phyloP scores from a whole-genome alignment of 306 rosid genomes.

The cucumber (Cucumis sativus) region DNA sequence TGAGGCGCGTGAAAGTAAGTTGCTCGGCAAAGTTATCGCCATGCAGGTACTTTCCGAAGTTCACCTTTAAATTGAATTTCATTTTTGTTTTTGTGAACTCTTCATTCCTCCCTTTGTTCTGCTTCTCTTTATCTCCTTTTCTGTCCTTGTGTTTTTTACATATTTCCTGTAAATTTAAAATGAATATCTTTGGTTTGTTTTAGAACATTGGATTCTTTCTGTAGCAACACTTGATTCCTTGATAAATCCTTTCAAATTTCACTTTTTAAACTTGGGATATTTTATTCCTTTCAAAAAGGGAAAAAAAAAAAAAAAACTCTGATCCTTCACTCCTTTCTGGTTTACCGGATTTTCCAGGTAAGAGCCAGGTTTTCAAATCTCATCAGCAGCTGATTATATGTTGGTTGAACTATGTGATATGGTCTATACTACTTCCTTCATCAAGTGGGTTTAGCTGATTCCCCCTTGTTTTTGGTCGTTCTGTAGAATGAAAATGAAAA shows the following conservation, averaged over 20 bases:
- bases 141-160: not conserved
- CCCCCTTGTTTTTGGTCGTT: slow-evolving; percentile 1
- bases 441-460: not conserved
- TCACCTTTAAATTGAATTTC: slow-evolving; percentile 9
- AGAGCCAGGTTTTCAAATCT: slow-evolving; percentile 25
- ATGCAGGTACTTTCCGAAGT: not conserved
- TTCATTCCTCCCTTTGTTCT: not conserved
- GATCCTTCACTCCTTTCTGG: not conserved
- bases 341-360: slow-evolving; percentile 30
- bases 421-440: not conserved
- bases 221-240: not conserved
- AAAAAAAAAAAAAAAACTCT: not conserved
- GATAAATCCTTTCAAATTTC: not conserved
- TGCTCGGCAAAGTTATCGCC: not conserved
- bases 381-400: slow-evolving; percentile 24
- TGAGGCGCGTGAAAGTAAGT: slow-evolving; percentile 8
- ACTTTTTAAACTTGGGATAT: not conserved
- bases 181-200: slow-evolving; percentile 6
- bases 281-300: not conserved
- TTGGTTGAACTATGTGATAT: slow-evolving; percentile 27
- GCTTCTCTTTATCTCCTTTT: not conserved
- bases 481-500: not conserved
- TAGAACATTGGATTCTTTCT: not conserved
- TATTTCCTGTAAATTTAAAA: not conserved
- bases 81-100: slow-evolving; percentile 12